Percentiles rank a stretch among this genome's conserved stretches.
Conservation (phyloP, 805 yeast genomes). For the Metschnikowia gelsemii region DNA sequence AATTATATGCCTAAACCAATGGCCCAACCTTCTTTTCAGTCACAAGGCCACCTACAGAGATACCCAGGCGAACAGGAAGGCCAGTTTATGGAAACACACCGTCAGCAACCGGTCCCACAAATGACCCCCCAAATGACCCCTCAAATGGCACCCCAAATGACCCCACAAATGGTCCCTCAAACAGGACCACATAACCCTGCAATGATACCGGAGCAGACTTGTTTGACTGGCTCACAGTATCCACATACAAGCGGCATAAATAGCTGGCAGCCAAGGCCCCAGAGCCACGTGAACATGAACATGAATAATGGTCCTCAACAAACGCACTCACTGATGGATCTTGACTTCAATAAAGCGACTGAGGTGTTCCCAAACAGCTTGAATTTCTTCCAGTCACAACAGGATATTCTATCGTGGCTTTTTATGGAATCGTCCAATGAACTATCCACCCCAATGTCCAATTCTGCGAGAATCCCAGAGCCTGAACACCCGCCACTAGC, state of each 20-base stretch:
- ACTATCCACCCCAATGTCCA: slow-evolving; percentile 1
- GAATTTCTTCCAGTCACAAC: slow-evolving; percentile 29
- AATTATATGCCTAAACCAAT: no score
- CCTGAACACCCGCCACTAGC: neutral
- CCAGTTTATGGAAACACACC: neutral
- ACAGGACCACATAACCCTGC: neutral
- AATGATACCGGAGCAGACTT: neutral
- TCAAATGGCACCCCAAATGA: neutral
- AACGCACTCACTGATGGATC: no score
- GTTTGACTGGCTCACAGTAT: neutral
- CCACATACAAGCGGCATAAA: slow-evolving; percentile 1
- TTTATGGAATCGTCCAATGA: slow-evolving; percentile 14
- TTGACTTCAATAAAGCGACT: neutral
- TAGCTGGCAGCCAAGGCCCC: no score
- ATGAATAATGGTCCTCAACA: no score
- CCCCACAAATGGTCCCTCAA: neutral
- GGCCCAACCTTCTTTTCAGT: no score
- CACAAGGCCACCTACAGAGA: no score
- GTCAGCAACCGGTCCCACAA: neutral
- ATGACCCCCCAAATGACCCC: neutral
- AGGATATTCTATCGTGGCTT: slow-evolving; percentile 42
- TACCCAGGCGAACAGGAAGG: no score
- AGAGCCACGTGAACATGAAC: neutral
- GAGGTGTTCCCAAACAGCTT: neutral
- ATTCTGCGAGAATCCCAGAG: slow-evolving; percentile 1